Percentiles rank a stretch among this genome's conserved stretches.
phyloP scores from a whole-genome alignment of 768 basidiomycete genomes.

The Pisolithus marmoratus region DNA sequence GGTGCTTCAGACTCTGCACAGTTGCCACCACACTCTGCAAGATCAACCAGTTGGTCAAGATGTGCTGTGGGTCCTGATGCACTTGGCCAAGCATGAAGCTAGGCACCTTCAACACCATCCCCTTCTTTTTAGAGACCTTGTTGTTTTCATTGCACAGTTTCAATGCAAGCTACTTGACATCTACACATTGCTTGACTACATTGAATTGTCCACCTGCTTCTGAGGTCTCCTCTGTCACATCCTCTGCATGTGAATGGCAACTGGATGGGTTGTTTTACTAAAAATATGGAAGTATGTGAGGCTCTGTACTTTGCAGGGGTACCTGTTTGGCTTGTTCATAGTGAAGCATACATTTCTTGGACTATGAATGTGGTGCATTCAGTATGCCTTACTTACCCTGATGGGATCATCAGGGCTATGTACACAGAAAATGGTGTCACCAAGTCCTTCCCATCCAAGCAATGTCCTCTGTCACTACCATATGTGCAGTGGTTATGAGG shows the following conservation, averaged over 20 bases:
- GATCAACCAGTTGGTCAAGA: not conserved
- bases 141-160: slow-evolving; percentile 3
- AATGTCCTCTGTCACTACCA: not conserved
- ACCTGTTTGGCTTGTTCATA: slow-evolving; percentile 5
- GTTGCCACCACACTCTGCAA: not conserved
- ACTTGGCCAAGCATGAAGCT: not conserved
- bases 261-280: slow-evolving; percentile 12
- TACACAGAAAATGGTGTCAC: not conserved
- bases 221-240: not conserved
- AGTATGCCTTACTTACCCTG: not conserved
- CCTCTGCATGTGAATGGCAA: not conserved
- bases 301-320: slow-evolving; percentile 5
- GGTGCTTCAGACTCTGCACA: not conserved
- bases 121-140: not conserved
- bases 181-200: slow-evolving; percentile 4
- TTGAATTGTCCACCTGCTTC: slow-evolving; percentile 1
- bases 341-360: not conserved
- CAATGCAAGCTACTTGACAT: slow-evolving; percentile 2
- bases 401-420: not conserved
- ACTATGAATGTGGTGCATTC: not conserved
- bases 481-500: not conserved
- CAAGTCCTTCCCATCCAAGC: not conserved
- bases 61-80: not conserved
- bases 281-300: not conserved
- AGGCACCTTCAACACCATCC: not conserved